Base-by-base conservation (phyloP, 2,329 filamentous ascomycete species). In the Trichoderma atrobrunneum region DNA sequence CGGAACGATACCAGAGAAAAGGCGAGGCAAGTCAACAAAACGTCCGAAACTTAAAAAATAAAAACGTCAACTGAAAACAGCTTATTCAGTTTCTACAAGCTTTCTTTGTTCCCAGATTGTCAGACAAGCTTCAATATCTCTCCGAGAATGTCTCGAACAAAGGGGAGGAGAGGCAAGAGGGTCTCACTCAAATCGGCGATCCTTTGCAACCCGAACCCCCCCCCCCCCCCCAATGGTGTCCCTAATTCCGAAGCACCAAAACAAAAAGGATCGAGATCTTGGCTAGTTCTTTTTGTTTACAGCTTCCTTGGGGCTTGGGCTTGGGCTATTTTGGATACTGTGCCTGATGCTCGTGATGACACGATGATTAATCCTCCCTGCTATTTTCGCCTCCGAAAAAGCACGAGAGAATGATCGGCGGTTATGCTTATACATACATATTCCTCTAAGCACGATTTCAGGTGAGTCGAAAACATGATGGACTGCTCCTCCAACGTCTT, bases 241-340 rank as follows among this genome's bases (percentile, higher is more conserved):
- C 66, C 56, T 57, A 69, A 69, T 60, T 69, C 66, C 56, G 64
- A 66, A n/a, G 12, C 16, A n/a, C 39, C 39, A 43, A 43, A 43
- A 18, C 16, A 24, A 43, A 34, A 24, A 61, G 66, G 56, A 69
- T 69, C 66, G 66, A 69, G 66, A 69, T 69, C 66, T 69, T 28
- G n/a, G 5, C 24, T 24, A 16, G n/a, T 39, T 8, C 11, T 39
- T 26, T 48, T 30, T 54, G 57, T 18, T 59, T 59, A 18, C 28
- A 43, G n/a, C 34, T 21, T 21, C 16, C 39, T 32, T 43, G 12
- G 12, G 21, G 30, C 30, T 66, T 54, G 60, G 21, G 30, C 30
- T 66, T 56, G 61, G 32, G 30, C 64, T 39, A 30, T 67, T 39
- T 66, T 30, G 54, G 26, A 18, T 30, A 12, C 18, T 14, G 65